Percentiles rank a stretch among this genome's conserved stretches.
These are phyloP conservation scores for Emergomyces pasteurianus DNA, from an alignment of 2,329 filamentous ascomycete genomes.

Conservation along the genomic window DNA sequence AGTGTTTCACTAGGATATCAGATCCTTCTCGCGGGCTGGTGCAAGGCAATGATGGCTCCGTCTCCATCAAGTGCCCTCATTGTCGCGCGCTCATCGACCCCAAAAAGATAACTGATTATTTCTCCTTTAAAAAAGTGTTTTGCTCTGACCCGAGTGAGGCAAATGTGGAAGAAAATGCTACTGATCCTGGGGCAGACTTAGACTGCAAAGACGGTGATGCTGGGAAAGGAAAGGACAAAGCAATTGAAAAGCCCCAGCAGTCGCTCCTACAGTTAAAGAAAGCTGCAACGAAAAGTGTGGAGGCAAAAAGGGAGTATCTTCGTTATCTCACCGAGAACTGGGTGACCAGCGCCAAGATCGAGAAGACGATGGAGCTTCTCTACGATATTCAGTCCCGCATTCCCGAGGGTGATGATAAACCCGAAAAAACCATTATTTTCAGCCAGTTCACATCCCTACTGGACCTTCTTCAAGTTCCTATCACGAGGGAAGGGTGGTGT, in stretches of 20 bases:
- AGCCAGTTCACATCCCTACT: slow-evolving; percentile 70
- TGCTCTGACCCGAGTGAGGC: slow-evolving; percentile 39
- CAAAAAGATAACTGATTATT: slow-evolving; percentile 60
- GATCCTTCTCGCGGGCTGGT: slow-evolving; percentile 49
- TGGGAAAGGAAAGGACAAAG: slow-evolving; percentile 30
- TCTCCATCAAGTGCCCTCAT: slow-evolving; percentile 56
- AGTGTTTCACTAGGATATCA: slow-evolving; percentile 60
- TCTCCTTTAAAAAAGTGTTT: slow-evolving; percentile 61
- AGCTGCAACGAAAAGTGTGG: slow-evolving; percentile 51
- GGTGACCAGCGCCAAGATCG: slow-evolving; percentile 63
- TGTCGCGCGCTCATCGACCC: slow-evolving; percentile 59
- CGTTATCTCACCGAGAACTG: slow-evolving; percentile 55
- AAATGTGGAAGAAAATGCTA: slow-evolving; percentile 29
- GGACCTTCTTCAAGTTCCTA: slow-evolving; percentile 63
- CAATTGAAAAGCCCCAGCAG: slow-evolving; percentile 37
- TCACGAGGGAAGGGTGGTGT: slow-evolving; percentile 44
- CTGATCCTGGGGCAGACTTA: slow-evolving; percentile 17
- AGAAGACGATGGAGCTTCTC: slow-evolving; percentile 56
- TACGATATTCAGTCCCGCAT: slow-evolving; percentile 33
- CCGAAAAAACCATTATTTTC: slow-evolving; percentile 71
- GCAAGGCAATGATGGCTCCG: slow-evolving; percentile 44
- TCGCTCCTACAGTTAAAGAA: slow-evolving; percentile 56
- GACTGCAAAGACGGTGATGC: slow-evolving; percentile 28
- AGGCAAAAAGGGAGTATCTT: slow-evolving; percentile 58
- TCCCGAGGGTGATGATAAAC: slow-evolving; percentile 24